Conservation (phyloP, 768 basidiomycete species). For the Tulasnella sp. region DNA sequence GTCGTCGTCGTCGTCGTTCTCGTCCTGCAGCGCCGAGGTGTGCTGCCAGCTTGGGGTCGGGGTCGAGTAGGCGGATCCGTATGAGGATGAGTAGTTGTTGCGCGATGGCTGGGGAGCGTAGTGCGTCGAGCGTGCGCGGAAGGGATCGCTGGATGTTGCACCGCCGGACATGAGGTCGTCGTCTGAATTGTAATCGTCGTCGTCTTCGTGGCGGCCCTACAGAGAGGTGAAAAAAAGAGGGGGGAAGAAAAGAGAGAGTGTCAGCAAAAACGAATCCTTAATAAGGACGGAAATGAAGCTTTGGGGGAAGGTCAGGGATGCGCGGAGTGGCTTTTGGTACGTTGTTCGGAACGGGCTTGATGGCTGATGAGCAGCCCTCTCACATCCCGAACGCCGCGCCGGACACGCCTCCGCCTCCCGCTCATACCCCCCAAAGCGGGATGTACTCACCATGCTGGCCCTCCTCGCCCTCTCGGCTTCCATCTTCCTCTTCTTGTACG, state of each 20-base stretch:
- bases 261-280: background rate
- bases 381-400: background rate
- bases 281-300: conserved; percentile 14
- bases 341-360: conserved; percentile 18
- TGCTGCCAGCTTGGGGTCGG: background rate
- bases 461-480: conserved; percentile 1
- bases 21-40: background rate
- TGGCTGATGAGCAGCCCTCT: background rate
- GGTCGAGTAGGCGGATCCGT: background rate
- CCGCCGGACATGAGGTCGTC: background rate
- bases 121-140: background rate
- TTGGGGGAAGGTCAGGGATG: conserved; percentile 13
- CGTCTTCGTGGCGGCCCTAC: conserved; percentile 2
- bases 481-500: conserved; percentile 14
- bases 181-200: conserved; percentile 9
- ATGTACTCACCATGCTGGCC: conserved; percentile 1
- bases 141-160: background rate
- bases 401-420: background rate
- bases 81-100: background rate
- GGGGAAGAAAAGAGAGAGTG: background rate
- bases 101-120: background rate
- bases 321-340: background rate
- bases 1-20: background rate
- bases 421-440: background rate
- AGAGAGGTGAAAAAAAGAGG: background rate